phyloP scores from a whole-genome alignment of 176 grass and related monocot genomes.

The Oryza rufipogon region DNA sequence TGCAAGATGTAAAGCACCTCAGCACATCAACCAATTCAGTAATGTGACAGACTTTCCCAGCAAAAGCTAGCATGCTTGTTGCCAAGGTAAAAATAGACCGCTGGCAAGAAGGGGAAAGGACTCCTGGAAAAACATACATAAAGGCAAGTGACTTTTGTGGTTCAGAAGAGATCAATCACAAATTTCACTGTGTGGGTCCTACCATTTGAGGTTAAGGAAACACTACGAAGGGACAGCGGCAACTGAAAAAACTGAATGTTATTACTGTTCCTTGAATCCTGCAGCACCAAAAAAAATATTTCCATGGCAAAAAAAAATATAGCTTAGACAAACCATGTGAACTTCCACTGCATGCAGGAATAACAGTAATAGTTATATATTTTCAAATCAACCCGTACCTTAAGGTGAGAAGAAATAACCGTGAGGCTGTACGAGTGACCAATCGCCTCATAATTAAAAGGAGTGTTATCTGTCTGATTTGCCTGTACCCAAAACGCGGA shows the following conservation, averaged over 20 bases:
- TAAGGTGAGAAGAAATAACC: conserved; percentile 73
- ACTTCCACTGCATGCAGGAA: conserved; percentile 26
- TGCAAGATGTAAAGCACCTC: conserved; percentile 55
- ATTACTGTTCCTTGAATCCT: conserved; percentile 73
- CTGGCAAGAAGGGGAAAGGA: conserved; percentile 65
- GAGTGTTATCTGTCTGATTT: conserved; percentile 80
- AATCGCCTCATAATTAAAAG: conserved; percentile 94
- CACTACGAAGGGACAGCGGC: conserved; percentile 76
- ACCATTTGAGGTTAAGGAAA: conserved; percentile 69
- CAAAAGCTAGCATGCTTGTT: conserved; percentile 78
- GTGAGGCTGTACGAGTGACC: conserved; percentile 82
- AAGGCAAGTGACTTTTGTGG: conserved; percentile 32
- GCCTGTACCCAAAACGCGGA: conserved; percentile 93
- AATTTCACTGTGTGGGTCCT: conserved; percentile 34
- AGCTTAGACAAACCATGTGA: conserved; percentile 28
- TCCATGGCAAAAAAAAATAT: neutral
- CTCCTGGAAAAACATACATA: conserved; percentile 54
- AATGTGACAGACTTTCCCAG: conserved; percentile 80
- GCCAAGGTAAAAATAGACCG: conserved; percentile 80
- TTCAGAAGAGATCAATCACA: conserved; percentile 25
- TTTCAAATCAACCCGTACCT: conserved; percentile 46
- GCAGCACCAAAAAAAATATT: conserved; percentile 43
- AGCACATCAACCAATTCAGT: conserved; percentile 63
- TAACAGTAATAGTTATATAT: neutral
- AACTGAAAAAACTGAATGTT: conserved; percentile 78